These are phyloP conservation scores for Rhodotorula sp. DNA, from an alignment of 1,284 basidiomycete genomes.

Conservation along the genomic window DNA sequence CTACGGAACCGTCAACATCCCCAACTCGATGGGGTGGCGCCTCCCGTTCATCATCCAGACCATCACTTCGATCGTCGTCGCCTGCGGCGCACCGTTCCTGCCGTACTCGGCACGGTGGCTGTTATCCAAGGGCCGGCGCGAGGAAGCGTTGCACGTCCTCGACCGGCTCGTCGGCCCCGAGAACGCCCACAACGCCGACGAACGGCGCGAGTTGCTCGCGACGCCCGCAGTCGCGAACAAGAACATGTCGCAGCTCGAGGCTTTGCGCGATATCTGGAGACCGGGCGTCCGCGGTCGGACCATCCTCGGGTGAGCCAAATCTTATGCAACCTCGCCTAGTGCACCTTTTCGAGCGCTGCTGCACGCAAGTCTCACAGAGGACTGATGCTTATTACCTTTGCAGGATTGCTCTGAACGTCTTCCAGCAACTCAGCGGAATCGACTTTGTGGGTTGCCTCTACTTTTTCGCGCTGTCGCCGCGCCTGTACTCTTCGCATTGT, in stretches of 20 bases:
- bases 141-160: slow-evolving; percentile 53
- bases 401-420: slow-evolving; percentile 50
- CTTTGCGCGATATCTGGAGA: slow-evolving; percentile 29
- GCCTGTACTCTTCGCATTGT: too few relatives aligned
- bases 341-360: not conserved
- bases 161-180: slow-evolving; percentile 46
- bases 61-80: slow-evolving; percentile 51
- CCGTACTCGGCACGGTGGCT: slow-evolving; percentile 60
- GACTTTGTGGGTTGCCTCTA: slow-evolving; percentile 6
- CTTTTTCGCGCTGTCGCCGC: not conserved
- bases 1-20: slow-evolving; percentile 54
- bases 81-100: slow-evolving; percentile 56
- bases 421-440: slow-evolving; percentile 23
- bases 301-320: slow-evolving; percentile 48
- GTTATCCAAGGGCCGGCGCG: slow-evolving; percentile 52
- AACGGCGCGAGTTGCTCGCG: slow-evolving; percentile 40
- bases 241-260: slow-evolving; percentile 13
- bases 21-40: slow-evolving; percentile 56
- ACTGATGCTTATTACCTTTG: not conserved
- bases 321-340: too few relatives aligned
- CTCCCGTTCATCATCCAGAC: slow-evolving; percentile 56
- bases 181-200: slow-evolving; percentile 47
- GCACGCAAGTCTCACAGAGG: too few relatives aligned
- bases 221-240: slow-evolving; percentile 7
- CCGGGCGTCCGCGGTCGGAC: slow-evolving; percentile 48